Conservation (phyloP, 352 stramenopile species). For the Phytophthora quininea region DNA sequence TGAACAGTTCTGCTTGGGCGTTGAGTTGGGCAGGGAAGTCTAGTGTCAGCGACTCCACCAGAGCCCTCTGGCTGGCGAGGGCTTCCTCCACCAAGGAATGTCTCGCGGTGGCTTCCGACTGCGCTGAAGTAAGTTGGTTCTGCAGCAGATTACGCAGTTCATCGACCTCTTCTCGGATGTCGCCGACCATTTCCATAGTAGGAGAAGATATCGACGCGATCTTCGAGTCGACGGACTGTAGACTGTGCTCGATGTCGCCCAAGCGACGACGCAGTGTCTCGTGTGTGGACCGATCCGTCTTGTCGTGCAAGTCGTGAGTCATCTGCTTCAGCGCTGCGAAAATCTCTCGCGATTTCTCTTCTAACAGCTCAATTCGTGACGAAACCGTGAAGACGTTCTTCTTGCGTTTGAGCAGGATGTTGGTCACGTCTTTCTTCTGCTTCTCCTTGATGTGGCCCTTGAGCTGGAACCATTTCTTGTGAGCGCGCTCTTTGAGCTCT, state of each 20-base stretch:
- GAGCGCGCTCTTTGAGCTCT: constrained; percentile 64
- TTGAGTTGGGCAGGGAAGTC: constrained; percentile 36
- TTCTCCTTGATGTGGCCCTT: constrained; percentile 80
- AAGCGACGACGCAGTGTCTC: constrained; percentile 62
- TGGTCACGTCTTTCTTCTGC: constrained; percentile 76
- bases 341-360: constrained; percentile 75
- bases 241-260: constrained; percentile 52
- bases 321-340: constrained; percentile 73
- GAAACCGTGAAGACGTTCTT: constrained; percentile 84
- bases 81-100: constrained; percentile 35
- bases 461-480: constrained; percentile 75
- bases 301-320: constrained; percentile 59
- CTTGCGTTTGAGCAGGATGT: constrained; percentile 80
- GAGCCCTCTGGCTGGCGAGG: constrained; percentile 38
- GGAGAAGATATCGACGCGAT: constrained; percentile 42
- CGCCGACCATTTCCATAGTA: constrained; percentile 49
- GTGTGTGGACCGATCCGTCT: constrained; percentile 44
- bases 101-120: constrained; percentile 34
- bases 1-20: constrained; percentile 37
- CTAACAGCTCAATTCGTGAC: constrained; percentile 69
- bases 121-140: constrained; percentile 43
- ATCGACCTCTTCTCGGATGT: constrained; percentile 48
- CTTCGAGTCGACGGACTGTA: constrained; percentile 54
- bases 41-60: constrained; percentile 35
- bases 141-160: constrained; percentile 35